Conservation (phyloP, 1,139 yeast species). For the Candida sp. region DNA sequence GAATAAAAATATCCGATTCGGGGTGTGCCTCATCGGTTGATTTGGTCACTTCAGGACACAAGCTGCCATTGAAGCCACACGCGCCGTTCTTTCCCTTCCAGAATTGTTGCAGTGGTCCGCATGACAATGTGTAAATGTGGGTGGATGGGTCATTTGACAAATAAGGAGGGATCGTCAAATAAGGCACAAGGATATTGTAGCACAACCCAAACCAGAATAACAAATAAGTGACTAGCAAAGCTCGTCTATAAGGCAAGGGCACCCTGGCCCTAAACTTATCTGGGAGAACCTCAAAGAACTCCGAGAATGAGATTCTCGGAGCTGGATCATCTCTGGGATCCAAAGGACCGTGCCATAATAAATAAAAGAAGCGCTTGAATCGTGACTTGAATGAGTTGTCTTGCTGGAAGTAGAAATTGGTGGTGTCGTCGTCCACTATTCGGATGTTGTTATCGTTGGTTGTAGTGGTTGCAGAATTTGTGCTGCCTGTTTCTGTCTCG, state of each 20-base stretch:
- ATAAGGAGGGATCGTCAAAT: conserved; percentile 39
- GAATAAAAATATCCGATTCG: conserved; percentile 55
- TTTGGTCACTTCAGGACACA: conserved; percentile 49
- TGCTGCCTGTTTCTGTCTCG: no score
- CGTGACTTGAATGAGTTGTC: conserved; percentile 3
- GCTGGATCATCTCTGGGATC: conserved; percentile 55
- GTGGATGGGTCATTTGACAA: conserved; percentile 19
- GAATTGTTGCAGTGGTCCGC: conserved; percentile 38
- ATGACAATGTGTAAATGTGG: conserved; percentile 40
- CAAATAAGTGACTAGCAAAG: conserved; percentile 40
- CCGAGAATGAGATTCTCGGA: conserved; percentile 23
- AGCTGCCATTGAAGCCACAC: conserved; percentile 75
- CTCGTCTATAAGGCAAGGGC: conserved; percentile 27
- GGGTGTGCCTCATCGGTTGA: conserved; percentile 2
- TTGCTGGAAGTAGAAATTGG: neutral
- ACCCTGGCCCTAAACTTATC: conserved; percentile 32
- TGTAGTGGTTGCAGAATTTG: neutral
- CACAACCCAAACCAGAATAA: conserved; percentile 36
- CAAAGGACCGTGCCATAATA: conserved; percentile 57
- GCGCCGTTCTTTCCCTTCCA: conserved; percentile 80
- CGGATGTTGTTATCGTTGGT: neutral
- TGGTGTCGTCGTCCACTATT: conserved; percentile 1
- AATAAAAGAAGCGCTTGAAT: conserved; percentile 7
- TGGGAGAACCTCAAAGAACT: conserved; percentile 49
- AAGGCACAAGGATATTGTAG: conserved; percentile 38